Evolutionary conservation across 352 stramenopile genomes (phyloP).

Genomic region (Plasmopara viticola): DNA sequence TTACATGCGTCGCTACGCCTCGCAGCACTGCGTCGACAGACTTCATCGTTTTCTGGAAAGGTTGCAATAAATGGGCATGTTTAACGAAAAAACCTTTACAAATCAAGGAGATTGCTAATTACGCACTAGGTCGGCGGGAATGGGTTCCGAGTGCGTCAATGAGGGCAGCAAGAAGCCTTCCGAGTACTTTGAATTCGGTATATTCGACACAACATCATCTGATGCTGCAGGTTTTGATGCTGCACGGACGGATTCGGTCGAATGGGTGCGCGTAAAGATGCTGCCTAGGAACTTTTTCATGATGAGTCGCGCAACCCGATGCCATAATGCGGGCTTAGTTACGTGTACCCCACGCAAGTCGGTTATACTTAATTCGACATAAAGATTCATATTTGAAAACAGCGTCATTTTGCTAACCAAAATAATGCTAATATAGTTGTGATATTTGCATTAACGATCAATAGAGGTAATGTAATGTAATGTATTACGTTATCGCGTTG

Average conservation of each 20-base stretch:
- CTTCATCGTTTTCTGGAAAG: slow-evolving; percentile 39
- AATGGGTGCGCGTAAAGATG: slow-evolving; percentile 43
- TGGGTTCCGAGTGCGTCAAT: neutral
- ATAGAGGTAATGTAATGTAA: no score
- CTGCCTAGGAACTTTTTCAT: slow-evolving; percentile 74
- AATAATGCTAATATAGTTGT: no score
- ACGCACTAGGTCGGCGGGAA: slow-evolving; percentile 12
- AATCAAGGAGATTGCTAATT: neutral
- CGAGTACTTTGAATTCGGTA: slow-evolving; percentile 7
- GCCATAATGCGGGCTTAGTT: slow-evolving; percentile 7
- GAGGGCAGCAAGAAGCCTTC: slow-evolving; percentile 15
- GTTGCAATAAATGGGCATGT: no score
- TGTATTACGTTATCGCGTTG: no score
- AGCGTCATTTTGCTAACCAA: no score
- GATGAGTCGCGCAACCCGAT: neutral
- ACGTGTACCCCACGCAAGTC: neutral
- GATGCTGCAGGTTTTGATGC: neutral
- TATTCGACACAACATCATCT: neutral
- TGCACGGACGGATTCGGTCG: slow-evolving; percentile 6
- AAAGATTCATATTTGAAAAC: neutral
- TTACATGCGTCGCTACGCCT: slow-evolving; percentile 40
- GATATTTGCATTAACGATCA: no score
- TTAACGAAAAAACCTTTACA: neutral
- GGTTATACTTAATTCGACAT: neutral
- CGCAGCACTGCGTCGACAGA: slow-evolving; percentile 49